Percentiles rank a stretch among this genome's conserved stretches.
phyloP scores from a whole-genome alignment of 169 alveolate genomes.

The Perkinsus olseni region DNA sequence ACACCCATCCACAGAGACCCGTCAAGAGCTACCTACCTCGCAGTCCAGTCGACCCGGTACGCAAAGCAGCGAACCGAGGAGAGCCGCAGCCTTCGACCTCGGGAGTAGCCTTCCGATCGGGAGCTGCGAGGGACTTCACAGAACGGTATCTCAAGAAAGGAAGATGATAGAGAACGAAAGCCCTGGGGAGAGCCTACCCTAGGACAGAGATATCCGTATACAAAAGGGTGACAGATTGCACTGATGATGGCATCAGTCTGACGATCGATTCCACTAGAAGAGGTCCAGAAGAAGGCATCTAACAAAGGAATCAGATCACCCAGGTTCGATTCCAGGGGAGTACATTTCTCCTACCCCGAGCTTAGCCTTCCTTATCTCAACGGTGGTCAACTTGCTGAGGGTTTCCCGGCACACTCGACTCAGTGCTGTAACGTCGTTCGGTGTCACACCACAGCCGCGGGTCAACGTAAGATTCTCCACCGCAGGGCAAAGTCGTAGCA shows the following conservation, averaged over 20 bases:
- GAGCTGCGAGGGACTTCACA: background rate
- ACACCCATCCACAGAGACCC: too few species aligned
- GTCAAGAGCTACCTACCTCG: background rate
- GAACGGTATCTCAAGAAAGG: background rate
- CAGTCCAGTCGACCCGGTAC: background rate
- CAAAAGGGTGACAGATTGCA: background rate
- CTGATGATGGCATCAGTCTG: background rate
- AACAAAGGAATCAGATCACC: background rate
- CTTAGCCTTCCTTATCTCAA: background rate
- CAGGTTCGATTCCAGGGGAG: background rate
- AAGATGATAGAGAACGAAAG: background rate
- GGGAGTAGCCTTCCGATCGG: background rate
- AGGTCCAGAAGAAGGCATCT: background rate
- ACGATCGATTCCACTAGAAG: background rate
- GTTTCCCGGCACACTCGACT: background rate
- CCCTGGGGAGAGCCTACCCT: background rate
- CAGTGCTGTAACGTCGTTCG: background rate
- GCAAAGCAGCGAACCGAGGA: background rate
- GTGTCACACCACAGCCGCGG: background rate
- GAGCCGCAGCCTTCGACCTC: background rate
- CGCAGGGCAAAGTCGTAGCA: background rate
- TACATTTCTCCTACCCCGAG: background rate
- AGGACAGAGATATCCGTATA: background rate
- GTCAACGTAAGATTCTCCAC: background rate
- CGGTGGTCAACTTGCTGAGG: background rate